Evolutionary conservation across 2,329 filamentous ascomycete species (phyloP), one percentile per base, ranked within the genome.

Genomic region (Fusarium sp.): DNA sequence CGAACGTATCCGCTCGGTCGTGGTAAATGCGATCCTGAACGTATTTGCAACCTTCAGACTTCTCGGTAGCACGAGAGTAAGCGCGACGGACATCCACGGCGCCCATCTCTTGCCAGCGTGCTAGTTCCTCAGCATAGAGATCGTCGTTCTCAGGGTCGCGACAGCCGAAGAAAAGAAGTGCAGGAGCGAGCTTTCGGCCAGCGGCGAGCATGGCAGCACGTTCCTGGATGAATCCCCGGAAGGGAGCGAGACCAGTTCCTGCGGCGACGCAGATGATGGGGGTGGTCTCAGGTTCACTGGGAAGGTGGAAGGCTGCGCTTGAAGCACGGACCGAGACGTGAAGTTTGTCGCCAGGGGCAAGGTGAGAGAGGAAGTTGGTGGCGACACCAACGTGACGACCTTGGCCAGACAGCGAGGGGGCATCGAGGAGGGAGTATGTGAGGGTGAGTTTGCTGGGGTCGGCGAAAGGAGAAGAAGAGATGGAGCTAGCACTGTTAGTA

Each of bases 401-500:
- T 53, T 82, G 81, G 51, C 81, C 82, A 3, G 84, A 82, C 12
- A 84, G 79, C 0, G 88, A 84, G 0, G 86, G 84, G 4, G 81
- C 82, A 47, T 89, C 84, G 51, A 92, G 83, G 1, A 94, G 84
- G 4, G 85, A 84, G 79, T 91, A 93, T 5, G 91, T 93, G 28
- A 94, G 83, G 0, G 89, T 89, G 51, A 86, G 85, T 59, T 83
- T 82, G 12, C 79, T 80, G 0, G 86, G 82, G 65, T 89, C 84
- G 65, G 81, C 82, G 0, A 92, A 82, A 0, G 91, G 90, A 0
- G 91, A 92, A 0, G 91, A 93, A 1, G 91, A 93, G 74, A 94
- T 93, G 33, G 89, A 92, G 71, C 81, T 83, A 55, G 11, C 9
- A 2, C 2, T 18, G 63, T 72, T 38, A 71, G 51, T 13, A 33